Base-by-base conservation (phyloP, 2,329 filamentous ascomycete genomes). In the Venturia aucupariae region DNA sequence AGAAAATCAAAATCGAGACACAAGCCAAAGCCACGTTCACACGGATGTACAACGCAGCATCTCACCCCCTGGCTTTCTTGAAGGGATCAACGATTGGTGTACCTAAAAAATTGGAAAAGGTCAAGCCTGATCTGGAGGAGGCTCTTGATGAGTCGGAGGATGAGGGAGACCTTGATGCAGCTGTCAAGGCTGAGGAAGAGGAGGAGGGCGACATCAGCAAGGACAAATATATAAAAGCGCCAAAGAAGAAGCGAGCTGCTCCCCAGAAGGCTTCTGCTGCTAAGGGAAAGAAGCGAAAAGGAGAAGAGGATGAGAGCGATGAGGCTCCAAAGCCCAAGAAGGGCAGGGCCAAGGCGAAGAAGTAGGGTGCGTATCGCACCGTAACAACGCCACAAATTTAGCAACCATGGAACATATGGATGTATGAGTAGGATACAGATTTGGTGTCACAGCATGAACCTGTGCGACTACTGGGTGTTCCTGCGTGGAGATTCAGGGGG, bases 181-280 rank as follows among this genome's bases (percentile, higher is more conserved):
- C 89, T 0, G 88, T 90, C 13, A 89, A 92, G 63, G 77, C 80
- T n/a, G 74, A 79, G 3, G 86, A 85, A 0, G 88, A 90, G 0
- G 88, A 90, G 15, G 89, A 92, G 63, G 78, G 86, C n/a, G 91
- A 96, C 73, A 75, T 97, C 62, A 91, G 89, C 72, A 96, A 93
- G 73, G 94, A 99, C 77, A 97, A 97, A 76, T 97, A 96, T 72
- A 92, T 97, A 74, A 96, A 94, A 75, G 84, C 89, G 72, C 90
- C 93, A 15, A 97, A 96, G 81, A 86, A 84, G 68, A 91, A 87
- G 75, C 81, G 80, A 65, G 75, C 77, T 17, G 72, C 79, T 38
- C 78, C 75, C 60, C 77, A 74, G 62, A 73, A 75, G 38, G 70
- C 69, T 2, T 69, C 78, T 17, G 69, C 73, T 71, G 84, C 85